Conservation (phyloP, 805 yeast genomes). For the Wickerhamiella cacticola region DNA sequence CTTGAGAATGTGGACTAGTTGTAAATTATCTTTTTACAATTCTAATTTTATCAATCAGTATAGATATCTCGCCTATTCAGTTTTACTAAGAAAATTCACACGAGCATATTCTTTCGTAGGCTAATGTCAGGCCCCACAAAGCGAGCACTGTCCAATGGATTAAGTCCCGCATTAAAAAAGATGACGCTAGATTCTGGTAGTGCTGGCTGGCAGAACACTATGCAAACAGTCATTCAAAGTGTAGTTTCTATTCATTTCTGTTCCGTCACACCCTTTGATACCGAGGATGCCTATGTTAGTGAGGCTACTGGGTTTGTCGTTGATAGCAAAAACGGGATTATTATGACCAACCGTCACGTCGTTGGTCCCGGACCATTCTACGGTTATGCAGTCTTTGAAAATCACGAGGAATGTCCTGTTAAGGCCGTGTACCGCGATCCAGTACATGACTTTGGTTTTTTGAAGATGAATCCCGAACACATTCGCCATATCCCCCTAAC, state of each 20-base stretch:
- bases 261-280: constrained; percentile 76
- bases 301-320: constrained; percentile 97
- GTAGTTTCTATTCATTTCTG: constrained; percentile 86
- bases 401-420: constrained; percentile 85
- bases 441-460: constrained; percentile 86
- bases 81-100: constrained; percentile 2
- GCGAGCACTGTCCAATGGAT: constrained; percentile 8
- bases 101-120: neutral
- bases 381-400: constrained; percentile 85
- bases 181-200: neutral
- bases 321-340: constrained; percentile 68
- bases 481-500: constrained; percentile 64
- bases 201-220: constrained; percentile 7
- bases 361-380: constrained; percentile 92
- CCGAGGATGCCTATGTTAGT: constrained; percentile 58
- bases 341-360: constrained; percentile 85
- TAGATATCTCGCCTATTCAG: no score
- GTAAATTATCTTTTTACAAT: no score
- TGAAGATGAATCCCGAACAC: constrained; percentile 58
- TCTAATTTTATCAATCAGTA: no score
- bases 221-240: constrained; percentile 60
- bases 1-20: no score
- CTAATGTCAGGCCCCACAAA: constrained; percentile 7
- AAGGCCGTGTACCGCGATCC: constrained; percentile 85
- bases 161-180: neutral